These are phyloP conservation scores for Kokia cookei DNA, from an alignment of 441 rosid species.

Conservation along the genomic window DNA sequence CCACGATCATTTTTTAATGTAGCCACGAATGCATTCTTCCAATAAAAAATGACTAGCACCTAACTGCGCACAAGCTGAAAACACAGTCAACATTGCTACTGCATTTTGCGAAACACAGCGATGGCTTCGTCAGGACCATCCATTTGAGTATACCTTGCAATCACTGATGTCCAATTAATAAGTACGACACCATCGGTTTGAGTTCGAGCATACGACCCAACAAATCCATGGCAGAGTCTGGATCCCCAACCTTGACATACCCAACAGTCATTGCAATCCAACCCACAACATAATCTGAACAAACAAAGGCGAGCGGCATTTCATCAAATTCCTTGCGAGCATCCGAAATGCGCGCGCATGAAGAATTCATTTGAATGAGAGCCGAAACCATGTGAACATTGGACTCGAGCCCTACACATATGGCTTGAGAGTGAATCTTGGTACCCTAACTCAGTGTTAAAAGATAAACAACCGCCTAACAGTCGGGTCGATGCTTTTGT, in stretches of 20 bases:
- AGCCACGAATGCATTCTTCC: slow-evolving; percentile 49
- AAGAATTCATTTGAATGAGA: slow-evolving; percentile 49
- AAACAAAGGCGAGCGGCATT: slow-evolving; percentile 19
- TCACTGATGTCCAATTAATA: slow-evolving; percentile 61
- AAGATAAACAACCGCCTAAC: slow-evolving; percentile 38
- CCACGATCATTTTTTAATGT: slow-evolving; percentile 20
- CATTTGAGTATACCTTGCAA: slow-evolving; percentile 48
- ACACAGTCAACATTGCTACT: slow-evolving; percentile 50
- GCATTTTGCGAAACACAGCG: slow-evolving; percentile 50
- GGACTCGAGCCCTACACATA: slow-evolving; percentile 30
- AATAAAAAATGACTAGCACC: slow-evolving; percentile 36
- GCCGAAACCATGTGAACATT: slow-evolving; percentile 43
- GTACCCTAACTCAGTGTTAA: slow-evolving; percentile 38
- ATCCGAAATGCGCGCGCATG: slow-evolving; percentile 21
- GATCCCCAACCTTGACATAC: slow-evolving; percentile 39
- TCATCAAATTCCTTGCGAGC: slow-evolving; percentile 54
- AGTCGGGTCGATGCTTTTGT: slow-evolving; percentile 50
- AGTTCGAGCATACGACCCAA: slow-evolving; percentile 39
- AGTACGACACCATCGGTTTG: slow-evolving; percentile 21
- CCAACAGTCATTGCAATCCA: slow-evolving; percentile 66
- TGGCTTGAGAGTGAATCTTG: slow-evolving; percentile 48
- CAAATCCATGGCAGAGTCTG: slow-evolving; percentile 38
- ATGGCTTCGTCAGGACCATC: slow-evolving; percentile 51
- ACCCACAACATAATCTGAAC: slow-evolving; percentile 20
- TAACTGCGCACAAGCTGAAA: slow-evolving; percentile 67